Evolutionary conservation across 768 basidiomycete species (phyloP).

Genomic region (Suillus cothurnatus): DNA sequence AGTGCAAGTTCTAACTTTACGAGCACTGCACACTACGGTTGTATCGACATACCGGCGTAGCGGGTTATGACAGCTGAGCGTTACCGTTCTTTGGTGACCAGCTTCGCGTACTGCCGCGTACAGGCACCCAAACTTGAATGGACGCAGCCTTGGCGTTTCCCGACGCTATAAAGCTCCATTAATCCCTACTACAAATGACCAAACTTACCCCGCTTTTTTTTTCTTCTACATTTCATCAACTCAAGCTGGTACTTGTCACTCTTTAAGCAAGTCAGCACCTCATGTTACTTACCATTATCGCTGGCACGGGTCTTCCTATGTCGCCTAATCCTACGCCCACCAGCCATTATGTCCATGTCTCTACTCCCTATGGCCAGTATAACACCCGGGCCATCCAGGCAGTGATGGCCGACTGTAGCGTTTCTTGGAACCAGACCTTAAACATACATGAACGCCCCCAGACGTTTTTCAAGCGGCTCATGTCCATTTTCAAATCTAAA

Average conservation of each 20-base stretch:
- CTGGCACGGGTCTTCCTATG: background rate
- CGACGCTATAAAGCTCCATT: background rate
- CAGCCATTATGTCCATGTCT: background rate
- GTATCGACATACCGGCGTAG: background rate
- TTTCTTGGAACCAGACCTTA: background rate
- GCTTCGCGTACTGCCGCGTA: background rate
- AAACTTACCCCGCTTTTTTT: background rate
- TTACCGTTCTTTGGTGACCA: background rate
- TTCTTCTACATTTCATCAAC: background rate
- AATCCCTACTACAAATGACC: background rate
- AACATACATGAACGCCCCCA: background rate
- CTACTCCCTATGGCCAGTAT: background rate
- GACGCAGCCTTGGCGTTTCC: background rate
- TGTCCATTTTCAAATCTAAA: background rate
- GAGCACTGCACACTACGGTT: background rate
- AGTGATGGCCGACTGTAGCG: background rate
- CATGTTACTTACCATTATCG: background rate
- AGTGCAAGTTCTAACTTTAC: background rate
- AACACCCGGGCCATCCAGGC: background rate
- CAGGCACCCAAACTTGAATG: background rate
- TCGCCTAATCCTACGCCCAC: background rate
- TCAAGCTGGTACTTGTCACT: background rate
- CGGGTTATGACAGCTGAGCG: background rate
- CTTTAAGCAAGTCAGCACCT: background rate
- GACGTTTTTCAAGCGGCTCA: background rate